These are phyloP conservation scores for Fusarium burgessii DNA, from an alignment of 2,329 filamentous ascomycete species.

Conservation along the genomic window DNA sequence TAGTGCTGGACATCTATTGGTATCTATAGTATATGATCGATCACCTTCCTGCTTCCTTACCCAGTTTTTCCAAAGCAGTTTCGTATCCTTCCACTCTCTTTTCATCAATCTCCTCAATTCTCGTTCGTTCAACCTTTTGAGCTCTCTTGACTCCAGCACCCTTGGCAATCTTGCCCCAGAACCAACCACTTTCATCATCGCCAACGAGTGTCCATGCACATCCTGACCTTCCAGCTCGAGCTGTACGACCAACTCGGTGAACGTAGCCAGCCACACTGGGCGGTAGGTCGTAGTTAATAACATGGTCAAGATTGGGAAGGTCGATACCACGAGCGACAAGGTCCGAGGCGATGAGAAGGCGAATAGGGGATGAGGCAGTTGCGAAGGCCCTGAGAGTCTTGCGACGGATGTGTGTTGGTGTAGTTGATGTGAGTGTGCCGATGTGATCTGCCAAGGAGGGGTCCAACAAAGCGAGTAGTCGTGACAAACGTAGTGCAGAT, in stretches of 20 bases:
- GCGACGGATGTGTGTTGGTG: slow-evolving; percentile 76
- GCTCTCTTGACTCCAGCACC: slow-evolving; percentile 62
- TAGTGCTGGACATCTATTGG: neutral
- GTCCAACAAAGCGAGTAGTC: slow-evolving; percentile 77
- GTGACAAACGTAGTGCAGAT: slow-evolving; percentile 84
- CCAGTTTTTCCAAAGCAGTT: slow-evolving; percentile 70
- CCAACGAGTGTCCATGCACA: slow-evolving; percentile 89
- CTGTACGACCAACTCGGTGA: slow-evolving; percentile 91
- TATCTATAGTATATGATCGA: slow-evolving; percentile 8
- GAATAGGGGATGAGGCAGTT: slow-evolving; percentile 72
- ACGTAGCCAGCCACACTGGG: slow-evolving; percentile 85
- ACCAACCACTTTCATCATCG: slow-evolving; percentile 88
- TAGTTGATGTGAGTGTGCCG: slow-evolving; percentile 81
- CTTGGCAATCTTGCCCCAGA: slow-evolving; percentile 83
- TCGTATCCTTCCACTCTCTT: slow-evolving; percentile 63
- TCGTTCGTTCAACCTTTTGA: slow-evolving; percentile 61
- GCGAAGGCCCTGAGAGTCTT: slow-evolving; percentile 76
- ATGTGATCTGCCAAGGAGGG: slow-evolving; percentile 68
- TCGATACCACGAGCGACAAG: slow-evolving; percentile 94
- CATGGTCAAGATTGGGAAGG: slow-evolving; percentile 80
- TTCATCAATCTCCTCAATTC: slow-evolving; percentile 61
- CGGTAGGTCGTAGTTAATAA: slow-evolving; percentile 95
- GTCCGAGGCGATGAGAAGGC: slow-evolving; percentile 89
- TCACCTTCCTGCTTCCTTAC: slow-evolving; percentile 65
- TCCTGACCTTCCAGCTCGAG: slow-evolving; percentile 80